These are phyloP conservation scores for Mrakia blollopis DNA, from an alignment of 768 basidiomycete species.

Conservation along the genomic window DNA sequence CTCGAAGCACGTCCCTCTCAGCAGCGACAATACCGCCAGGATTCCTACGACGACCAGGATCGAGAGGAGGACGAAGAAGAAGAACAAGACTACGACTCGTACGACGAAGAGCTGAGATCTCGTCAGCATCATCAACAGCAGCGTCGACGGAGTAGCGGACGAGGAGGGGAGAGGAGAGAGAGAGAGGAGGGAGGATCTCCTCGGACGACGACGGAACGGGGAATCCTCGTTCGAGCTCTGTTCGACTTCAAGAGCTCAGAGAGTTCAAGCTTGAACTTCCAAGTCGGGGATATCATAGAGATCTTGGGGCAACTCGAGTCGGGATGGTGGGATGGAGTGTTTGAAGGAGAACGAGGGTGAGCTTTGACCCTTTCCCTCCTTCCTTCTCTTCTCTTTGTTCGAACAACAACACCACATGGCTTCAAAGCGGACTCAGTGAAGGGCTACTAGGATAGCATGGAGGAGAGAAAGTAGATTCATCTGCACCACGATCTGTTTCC, in stretches of 20 bases:
- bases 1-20: slow-evolving; percentile 3
- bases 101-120: background rate
- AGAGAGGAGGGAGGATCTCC: background rate
- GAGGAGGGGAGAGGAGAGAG: background rate
- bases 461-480: too few species aligned
- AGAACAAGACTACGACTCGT: background rate
- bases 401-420: too few species aligned
- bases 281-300: slow-evolving; percentile 82
- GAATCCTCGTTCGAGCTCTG: slow-evolving; percentile 80
- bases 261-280: slow-evolving; percentile 80
- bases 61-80: too few species aligned
- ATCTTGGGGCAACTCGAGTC: slow-evolving; percentile 84
- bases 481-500: too few species aligned
- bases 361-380: background rate
- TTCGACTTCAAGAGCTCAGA: slow-evolving; percentile 81
- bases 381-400: background rate
- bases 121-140: background rate
- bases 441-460: background rate
- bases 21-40: too few species aligned
- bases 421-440: too few species aligned
- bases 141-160: background rate
- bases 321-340: slow-evolving; percentile 97
- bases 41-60: too few species aligned
- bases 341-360: slow-evolving; percentile 75
- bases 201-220: background rate